Base-by-base conservation (phyloP, 305 asterid genomes). In the Petunia hybrid region DNA sequence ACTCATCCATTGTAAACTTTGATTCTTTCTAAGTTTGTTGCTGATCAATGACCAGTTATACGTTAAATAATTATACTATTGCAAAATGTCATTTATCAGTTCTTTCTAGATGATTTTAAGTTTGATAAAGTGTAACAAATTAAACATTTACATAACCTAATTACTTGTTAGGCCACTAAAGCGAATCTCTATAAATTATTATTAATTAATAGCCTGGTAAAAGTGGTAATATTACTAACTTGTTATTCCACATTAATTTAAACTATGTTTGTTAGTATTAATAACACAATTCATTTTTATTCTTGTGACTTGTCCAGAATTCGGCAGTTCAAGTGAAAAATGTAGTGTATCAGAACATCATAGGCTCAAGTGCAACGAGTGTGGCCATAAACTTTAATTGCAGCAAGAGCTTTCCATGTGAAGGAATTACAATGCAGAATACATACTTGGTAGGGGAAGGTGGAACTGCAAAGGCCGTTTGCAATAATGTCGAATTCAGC, bases 261-360 rank as follows among this genome's bases (percentile, higher is more conserved):
- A 22, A 22, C 31, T 22, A 22, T 22, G 31, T 22, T 22, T 22
- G 31, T 22, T 22, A 22, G 31, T 22, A 22, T 22, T 22, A 22
- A 22, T 22, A 22, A 22, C 31, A 1, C 31, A 22, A 22, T 22
- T 22, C 31, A 22, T 22, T 78, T 10, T 64, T 40, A 1, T 35
- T 38, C 6, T n/a, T n/a, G 61, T 60, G 31, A 22, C 31, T 22
- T 22, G 31, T 45, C 8, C 89, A 91, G 96, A 22, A 57, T 4
- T 86, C 91, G 4, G 92, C 94, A 3, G 96, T 93, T n/a, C 91
- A 92, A 86, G 92, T 94, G 57, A 84, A 82, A 9, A 86, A 90
- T 65, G 85, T 94, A 22, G 39, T 86, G 48, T 94, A 93, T 69
- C 82, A 89, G 82, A 92, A 92, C 84, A 92, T 94, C 36, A 80